Evolutionary conservation across 441 rosid genomes (phyloP), one percentile per base, ranked within the genome.

Genomic region (Pelargonium citronellum): DNA sequence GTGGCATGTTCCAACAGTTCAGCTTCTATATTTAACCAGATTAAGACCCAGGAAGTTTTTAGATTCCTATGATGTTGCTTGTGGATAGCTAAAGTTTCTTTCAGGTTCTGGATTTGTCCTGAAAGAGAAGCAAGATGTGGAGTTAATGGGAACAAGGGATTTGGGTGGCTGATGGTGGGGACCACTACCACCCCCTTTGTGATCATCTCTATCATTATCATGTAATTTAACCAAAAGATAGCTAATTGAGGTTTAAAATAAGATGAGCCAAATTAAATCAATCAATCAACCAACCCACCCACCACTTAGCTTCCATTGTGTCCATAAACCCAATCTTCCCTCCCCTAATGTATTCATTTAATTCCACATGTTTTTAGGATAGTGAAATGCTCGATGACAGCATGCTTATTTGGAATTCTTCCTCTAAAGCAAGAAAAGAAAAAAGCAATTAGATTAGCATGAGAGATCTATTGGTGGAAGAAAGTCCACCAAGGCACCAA

Each of bases 341-440:
- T 62, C 49, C 8, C 12, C 19, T 41, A 10, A 19, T 73, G 68
- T 69, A 51, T 73, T 76, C 74, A 69, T 66, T 75, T 62, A 66
- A 79, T 80, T 79, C 84, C 84, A 76, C 81, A 73, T 78, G 77
- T 73, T 57, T 10, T 55, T 55, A 73, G 70, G 77, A 73, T 41
- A 62, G 69, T 58, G 74, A 81, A 78, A 76, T 77, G 78, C 74
- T 80, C 68, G 74, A 70, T 83, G 85, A 80, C 75, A 80, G 82
- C 82, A 79, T 73, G 73, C 84, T 78, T 77, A 72, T 57, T 84
- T 81, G 79, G 86, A 87, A 83, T 73, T 82, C 77, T 78, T 76
- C 80, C 70, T 73, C 71, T 46, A 77, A 70, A 77, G 79, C 61
- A 69, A 63, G 73, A 78, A 80, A 83, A 77, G 51, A 64, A 71